Evolutionary conservation across 108 stramenopile genomes (phyloP).

Genomic region (Cyclotella choctawhatcheeana): DNA sequence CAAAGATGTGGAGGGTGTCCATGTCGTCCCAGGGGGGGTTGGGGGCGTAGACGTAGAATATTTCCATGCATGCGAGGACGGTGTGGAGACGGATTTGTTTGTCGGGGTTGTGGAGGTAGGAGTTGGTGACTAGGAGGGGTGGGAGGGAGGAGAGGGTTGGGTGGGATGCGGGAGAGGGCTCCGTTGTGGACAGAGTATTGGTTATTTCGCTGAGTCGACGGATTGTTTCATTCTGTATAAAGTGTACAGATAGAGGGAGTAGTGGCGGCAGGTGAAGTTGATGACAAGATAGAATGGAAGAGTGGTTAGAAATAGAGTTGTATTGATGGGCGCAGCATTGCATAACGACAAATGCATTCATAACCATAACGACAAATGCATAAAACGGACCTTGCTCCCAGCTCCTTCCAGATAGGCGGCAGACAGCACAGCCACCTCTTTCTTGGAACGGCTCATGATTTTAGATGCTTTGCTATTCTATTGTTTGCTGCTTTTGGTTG

Average conservation of each 20-base stretch:
- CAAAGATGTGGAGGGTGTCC: slow-evolving; percentile 71
- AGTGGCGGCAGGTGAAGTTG: background rate
- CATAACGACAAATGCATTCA: background rate
- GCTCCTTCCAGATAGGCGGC: slow-evolving; percentile 28
- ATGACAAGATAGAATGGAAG: background rate
- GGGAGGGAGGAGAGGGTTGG: slow-evolving; percentile 71
- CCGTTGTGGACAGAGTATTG: slow-evolving; percentile 11
- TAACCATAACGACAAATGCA: slow-evolving; percentile 13
- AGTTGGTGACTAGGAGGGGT: slow-evolving; percentile 35
- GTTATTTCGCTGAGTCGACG: slow-evolving; percentile 17
- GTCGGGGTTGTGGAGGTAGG: slow-evolving; percentile 63
- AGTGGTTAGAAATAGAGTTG: background rate
- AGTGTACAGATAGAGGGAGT: background rate
- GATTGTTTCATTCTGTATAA: slow-evolving; percentile 18
- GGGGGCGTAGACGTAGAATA: slow-evolving; percentile 86
- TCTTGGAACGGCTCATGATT: slow-evolving; percentile 22
- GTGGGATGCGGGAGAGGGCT: slow-evolving; percentile 20
- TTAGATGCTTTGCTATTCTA: background rate
- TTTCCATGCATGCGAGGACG: slow-evolving; percentile 70
- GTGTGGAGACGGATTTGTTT: slow-evolving; percentile 75
- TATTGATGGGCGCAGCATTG: background rate
- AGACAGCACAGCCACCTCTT: slow-evolving; percentile 16
- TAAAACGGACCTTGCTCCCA: slow-evolving; percentile 39
- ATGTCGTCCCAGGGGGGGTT: slow-evolving; percentile 75
- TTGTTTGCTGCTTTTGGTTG: background rate